These are phyloP conservation scores for Talaromyces ruber DNA, from an alignment of 495 filamentous ascomycete species.

Conservation along the genomic window DNA sequence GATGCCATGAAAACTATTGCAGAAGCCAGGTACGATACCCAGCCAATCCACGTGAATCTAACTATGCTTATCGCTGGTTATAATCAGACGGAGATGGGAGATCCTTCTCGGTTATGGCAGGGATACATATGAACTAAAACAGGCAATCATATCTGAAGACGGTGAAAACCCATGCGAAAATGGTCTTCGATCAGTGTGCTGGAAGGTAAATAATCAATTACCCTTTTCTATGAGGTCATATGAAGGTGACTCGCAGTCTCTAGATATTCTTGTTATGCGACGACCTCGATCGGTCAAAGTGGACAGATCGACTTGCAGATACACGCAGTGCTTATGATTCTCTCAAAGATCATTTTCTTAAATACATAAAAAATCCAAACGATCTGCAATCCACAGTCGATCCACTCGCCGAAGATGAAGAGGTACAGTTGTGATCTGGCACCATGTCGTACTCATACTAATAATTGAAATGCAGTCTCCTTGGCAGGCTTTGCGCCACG, in stretches of 20 bases:
- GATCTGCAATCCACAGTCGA: constrained; percentile 67
- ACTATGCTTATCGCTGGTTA: constrained; percentile 4
- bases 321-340: constrained; percentile 66
- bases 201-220: constrained; percentile 59
- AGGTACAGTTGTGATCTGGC: constrained; percentile 44
- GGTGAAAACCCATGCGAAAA: constrained; percentile 51
- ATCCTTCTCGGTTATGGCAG: constrained; percentile 51
- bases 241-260: constrained; percentile 6
- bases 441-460: constrained; percentile 25
- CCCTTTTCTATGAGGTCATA: neutral
- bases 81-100: constrained; percentile 53
- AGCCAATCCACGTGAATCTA: neutral
- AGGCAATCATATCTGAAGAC: constrained; percentile 50
- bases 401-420: constrained; percentile 77
- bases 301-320: constrained; percentile 57
- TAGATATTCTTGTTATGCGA: constrained; percentile 79
- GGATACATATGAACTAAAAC: constrained; percentile 56
- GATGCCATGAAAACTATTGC: constrained; percentile 52
- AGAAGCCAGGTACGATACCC: constrained; percentile 43
- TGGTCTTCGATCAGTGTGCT: constrained; percentile 81
- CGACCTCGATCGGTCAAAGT: constrained; percentile 54
- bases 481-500: constrained; percentile 74
- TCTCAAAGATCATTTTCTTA: constrained; percentile 64
- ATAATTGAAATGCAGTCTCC: constrained; percentile 58
- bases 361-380: constrained; percentile 73